These are phyloP conservation scores for Blastobotrys indianensis DNA, from an alignment of 1,139 yeast genomes.

Conservation along the genomic window DNA sequence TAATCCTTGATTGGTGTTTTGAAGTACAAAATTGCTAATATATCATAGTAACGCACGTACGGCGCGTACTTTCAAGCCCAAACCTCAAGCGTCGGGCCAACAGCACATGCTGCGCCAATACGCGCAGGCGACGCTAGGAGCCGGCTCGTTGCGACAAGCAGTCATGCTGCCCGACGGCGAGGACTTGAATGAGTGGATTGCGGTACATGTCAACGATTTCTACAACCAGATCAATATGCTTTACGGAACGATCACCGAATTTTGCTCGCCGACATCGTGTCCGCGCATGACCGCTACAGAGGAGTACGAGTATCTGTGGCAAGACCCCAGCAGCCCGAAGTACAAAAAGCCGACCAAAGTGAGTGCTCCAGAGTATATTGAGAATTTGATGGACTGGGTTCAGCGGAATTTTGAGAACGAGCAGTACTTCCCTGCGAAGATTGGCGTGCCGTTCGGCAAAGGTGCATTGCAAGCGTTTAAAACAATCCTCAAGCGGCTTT, in stretches of 20 bases:
- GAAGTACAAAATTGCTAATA: background rate
- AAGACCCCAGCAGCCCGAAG: conserved; percentile 49
- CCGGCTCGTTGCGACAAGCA: conserved; percentile 86
- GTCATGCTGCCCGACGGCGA: conserved; percentile 93
- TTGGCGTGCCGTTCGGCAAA: conserved; percentile 69
- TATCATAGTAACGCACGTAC: conserved; percentile 24
- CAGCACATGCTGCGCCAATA: conserved; percentile 49
- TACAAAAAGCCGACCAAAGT: conserved; percentile 60
- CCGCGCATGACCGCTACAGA: conserved; percentile 97
- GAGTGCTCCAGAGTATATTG: conserved; percentile 93
- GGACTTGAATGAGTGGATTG: conserved; percentile 90
- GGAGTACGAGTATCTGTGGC: conserved; percentile 96
- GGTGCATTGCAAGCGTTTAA: conserved; percentile 58
- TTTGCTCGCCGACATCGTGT: conserved; percentile 87
- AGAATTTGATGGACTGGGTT: conserved; percentile 89
- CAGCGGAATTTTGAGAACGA: conserved; percentile 88
- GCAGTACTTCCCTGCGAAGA: conserved; percentile 78
- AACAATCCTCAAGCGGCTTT: conserved; percentile 82
- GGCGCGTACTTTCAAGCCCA: conserved; percentile 26
- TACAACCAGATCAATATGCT: conserved; percentile 95
- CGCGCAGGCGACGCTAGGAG: conserved; percentile 92
- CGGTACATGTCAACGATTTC: conserved; percentile 71
- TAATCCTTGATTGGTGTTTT: background rate
- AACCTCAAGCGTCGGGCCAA: conserved; percentile 21
- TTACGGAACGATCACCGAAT: conserved; percentile 92